phyloP scores from a whole-genome alignment of 805 yeast species.

The Wickerhamiella domercqiae region DNA sequence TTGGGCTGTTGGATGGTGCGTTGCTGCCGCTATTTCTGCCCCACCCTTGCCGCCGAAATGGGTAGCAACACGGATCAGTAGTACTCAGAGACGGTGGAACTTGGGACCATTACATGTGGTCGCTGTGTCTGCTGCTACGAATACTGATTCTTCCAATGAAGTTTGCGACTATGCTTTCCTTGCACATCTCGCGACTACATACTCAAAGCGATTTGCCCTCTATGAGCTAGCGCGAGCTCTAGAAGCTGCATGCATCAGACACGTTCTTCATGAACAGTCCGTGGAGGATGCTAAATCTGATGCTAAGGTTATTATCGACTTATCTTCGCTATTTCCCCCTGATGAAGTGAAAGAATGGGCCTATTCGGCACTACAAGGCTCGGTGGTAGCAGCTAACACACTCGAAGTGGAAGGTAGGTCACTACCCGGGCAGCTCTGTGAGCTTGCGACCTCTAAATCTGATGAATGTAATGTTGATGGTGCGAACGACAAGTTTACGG shows the following conservation, averaged over 20 bases:
- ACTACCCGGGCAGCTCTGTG: conserved; percentile 3
- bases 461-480: conserved; percentile 7
- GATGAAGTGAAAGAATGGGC: conserved; percentile 13
- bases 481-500: conserved; percentile 6
- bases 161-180: conserved; percentile 21
- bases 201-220: conserved; percentile 19
- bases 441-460: conserved; percentile 4
- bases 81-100: conserved; percentile 15
- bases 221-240: conserved; percentile 22
- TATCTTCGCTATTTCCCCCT: conserved; percentile 8
- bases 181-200: conserved; percentile 15
- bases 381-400: conserved; percentile 2
- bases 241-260: conserved; percentile 14
- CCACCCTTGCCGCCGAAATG: conserved; percentile 7
- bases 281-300: conserved; percentile 8
- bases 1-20: conserved; percentile 29
- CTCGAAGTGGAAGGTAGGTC: conserved; percentile 10
- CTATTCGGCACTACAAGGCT: conserved; percentile 13
- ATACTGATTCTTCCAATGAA: conserved; percentile 4
- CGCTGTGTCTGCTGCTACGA: background rate
- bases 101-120: conserved; percentile 14
- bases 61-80: conserved; percentile 15
- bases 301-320: conserved; percentile 10
- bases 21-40: conserved; percentile 21
- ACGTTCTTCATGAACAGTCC: conserved; percentile 7